A percentile compares a stretch with the other conserved stretches of the same genome.
Conservation (phyloP, 768 basidiomycete species). For the Tylopilus vinaceipallidus region DNA sequence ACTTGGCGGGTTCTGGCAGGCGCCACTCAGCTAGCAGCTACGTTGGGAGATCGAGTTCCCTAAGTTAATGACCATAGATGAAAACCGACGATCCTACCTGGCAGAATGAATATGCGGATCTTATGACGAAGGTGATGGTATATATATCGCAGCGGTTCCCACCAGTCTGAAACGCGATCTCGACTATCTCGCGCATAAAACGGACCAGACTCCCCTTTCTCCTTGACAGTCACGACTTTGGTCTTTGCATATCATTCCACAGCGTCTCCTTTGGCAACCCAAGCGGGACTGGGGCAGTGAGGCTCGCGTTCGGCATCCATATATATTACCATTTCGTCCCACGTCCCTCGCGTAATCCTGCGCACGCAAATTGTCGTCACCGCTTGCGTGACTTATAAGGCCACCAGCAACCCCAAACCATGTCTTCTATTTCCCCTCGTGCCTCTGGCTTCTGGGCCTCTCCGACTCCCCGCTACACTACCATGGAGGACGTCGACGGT, state of each 20-base stretch:
- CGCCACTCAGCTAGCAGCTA: too few species aligned
- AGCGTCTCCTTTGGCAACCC: neutral
- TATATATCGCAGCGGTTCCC: too few species aligned
- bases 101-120: too few species aligned
- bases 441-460: slow-evolving; percentile 50
- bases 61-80: too few species aligned
- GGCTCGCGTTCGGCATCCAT: neutral
- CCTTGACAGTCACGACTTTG: neutral
- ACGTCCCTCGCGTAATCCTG: slow-evolving; percentile 13
- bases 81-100: too few species aligned
- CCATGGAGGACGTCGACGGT: slow-evolving; percentile 37
- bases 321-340: neutral
- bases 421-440: slow-evolving; percentile 46
- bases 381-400: neutral
- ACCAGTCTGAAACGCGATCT: slow-evolving; percentile 6
- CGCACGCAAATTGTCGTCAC: slow-evolving; percentile 3
- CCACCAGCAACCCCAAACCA: too few species aligned
- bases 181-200: neutral
- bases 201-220: neutral
- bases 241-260: too few species aligned
- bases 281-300: neutral
- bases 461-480: slow-evolving; percentile 33
- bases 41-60: too few species aligned
- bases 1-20: too few species aligned
- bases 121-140: too few species aligned